Conservation (phyloP, 352 stramenopile genomes). For the Globisporangium recalcitrans region DNA sequence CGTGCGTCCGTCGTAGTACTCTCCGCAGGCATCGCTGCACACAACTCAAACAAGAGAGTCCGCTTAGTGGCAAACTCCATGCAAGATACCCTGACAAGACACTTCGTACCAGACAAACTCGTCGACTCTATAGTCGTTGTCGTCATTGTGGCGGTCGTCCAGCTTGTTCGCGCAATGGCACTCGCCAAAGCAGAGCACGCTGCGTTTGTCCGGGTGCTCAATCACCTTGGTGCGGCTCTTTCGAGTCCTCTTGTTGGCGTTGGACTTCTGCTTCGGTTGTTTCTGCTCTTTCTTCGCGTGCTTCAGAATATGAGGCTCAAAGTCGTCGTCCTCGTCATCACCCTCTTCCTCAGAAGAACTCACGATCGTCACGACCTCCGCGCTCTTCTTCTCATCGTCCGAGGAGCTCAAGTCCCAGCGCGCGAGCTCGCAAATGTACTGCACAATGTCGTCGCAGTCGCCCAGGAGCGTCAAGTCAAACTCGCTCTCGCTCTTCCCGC, state of each 20-base stretch:
- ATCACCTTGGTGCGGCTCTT: conserved; percentile 17
- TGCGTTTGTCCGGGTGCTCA: conserved; percentile 21
- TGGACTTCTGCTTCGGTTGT: neutral
- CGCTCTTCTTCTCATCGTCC: neutral
- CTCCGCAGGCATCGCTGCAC: conserved; percentile 10
- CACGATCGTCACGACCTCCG: conserved; percentile 2
- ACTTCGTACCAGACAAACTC: conserved; percentile 18
- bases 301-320: conserved; percentile 1
- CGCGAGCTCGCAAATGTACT: conserved; percentile 54
- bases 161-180: conserved; percentile 22
- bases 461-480: conserved; percentile 82
- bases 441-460: conserved; percentile 73
- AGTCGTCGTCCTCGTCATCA: conserved; percentile 7
- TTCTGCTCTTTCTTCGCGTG: conserved; percentile 15
- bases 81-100: neutral
- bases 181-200: conserved; percentile 33
- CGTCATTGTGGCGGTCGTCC: conserved; percentile 13
- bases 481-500: conserved; percentile 12
- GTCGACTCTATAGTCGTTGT: neutral
- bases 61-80: neutral
- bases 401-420: conserved; percentile 35
- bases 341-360: neutral
- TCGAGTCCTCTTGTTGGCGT: neutral
- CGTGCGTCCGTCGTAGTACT: neutral
- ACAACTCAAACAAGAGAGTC: neutral